These are phyloP conservation scores for Effrenium voratum DNA, from an alignment of 73 alveolate genomes.

Conservation along the genomic window DNA sequence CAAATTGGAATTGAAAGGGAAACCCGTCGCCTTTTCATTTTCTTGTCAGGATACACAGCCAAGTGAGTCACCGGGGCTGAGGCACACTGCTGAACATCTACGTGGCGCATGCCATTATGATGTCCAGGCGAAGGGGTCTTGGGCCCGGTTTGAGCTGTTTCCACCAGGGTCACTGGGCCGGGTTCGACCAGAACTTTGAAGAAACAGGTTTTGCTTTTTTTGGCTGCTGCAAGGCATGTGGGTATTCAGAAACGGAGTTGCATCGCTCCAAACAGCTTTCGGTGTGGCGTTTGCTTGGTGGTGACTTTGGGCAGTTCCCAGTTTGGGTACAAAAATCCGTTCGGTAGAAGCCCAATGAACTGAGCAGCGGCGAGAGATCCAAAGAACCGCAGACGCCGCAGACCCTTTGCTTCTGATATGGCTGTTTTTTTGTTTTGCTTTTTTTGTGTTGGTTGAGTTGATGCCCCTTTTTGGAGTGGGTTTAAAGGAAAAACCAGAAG, in stretches of 20 bases:
- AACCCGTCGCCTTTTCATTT: background rate
- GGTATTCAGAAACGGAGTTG: background rate
- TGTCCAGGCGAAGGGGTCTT: conserved; percentile 4
- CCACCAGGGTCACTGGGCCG: background rate
- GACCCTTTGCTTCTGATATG: too few species aligned
- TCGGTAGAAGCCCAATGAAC: too few species aligned
- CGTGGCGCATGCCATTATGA: conserved; percentile 69
- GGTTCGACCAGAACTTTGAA: background rate
- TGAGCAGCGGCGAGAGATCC: too few species aligned
- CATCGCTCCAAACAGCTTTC: background rate
- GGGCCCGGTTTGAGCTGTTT: background rate
- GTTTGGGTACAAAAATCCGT: too few species aligned
- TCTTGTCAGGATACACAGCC: background rate
- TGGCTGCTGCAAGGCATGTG: background rate
- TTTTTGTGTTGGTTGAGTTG: too few species aligned
- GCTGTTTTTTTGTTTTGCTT: too few species aligned
- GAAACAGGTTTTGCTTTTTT: background rate
- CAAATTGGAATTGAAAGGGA: too few species aligned
- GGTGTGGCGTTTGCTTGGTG: too few species aligned
- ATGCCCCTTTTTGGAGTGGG: too few species aligned
- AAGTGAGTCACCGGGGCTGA: background rate
- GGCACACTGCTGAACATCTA: conserved; percentile 51
- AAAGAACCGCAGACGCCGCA: too few species aligned
- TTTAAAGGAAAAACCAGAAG: too few species aligned
- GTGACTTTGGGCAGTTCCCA: background rate